These are phyloP conservation scores for Salix arbutifolia DNA, from an alignment of 345 rosid genomes.

Conservation along the genomic window DNA sequence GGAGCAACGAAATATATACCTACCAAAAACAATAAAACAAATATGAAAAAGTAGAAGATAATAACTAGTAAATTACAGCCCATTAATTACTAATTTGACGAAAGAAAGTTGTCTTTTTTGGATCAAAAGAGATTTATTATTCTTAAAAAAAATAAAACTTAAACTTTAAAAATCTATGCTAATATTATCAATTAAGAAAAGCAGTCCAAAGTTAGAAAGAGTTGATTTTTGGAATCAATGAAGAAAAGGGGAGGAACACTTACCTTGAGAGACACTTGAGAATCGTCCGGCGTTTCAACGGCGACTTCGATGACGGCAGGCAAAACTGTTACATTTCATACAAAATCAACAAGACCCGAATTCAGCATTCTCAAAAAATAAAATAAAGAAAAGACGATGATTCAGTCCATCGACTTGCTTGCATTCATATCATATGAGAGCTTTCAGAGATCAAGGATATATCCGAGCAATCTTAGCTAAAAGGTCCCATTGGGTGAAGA, in stretches of 20 bases:
- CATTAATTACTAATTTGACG: too few species aligned
- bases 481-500: neutral
- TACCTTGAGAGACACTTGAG: slow-evolving; percentile 28
- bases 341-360: neutral
- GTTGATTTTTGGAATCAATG: too few species aligned
- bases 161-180: too few species aligned
- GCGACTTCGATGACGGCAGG: slow-evolving; percentile 24
- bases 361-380: neutral
- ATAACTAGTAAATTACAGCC: too few species aligned
- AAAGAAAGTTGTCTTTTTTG: too few species aligned
- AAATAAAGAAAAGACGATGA: neutral
- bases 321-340: slow-evolving; percentile 16
- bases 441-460: too few species aligned
- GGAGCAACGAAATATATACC: neutral
- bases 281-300: slow-evolving; percentile 27
- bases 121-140: too few species aligned
- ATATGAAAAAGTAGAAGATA: too few species aligned
- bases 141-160: too few species aligned
- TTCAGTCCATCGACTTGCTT: neutral
- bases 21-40: neutral
- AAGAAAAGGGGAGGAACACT: neutral
- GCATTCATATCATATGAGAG: neutral
- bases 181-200: too few species aligned
- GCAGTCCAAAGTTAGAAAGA: too few species aligned
- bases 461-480: neutral